phyloP scores from a whole-genome alignment of 129 eudicot genomes.

The Escallonia rubra region DNA sequence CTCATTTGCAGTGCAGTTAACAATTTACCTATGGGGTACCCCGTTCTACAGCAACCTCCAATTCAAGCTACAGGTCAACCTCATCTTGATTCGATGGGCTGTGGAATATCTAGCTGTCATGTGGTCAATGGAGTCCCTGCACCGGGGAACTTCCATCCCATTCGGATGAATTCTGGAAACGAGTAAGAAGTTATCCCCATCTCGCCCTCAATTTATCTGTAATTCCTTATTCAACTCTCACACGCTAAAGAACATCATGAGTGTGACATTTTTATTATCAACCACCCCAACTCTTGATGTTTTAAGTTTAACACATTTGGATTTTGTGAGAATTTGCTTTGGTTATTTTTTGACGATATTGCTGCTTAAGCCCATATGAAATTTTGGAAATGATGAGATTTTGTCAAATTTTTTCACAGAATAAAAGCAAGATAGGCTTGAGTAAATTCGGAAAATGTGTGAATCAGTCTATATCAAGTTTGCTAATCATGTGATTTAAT shows the following conservation, averaged over 20 bases:
- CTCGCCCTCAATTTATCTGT: background rate
- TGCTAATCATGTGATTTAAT: background rate
- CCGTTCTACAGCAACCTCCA: slow-evolving; percentile 83
- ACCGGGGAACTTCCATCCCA: slow-evolving; percentile 71
- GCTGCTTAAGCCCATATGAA: no score
- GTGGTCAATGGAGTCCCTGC: slow-evolving; percentile 98
- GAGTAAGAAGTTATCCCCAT: slow-evolving; percentile 39
- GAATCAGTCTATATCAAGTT: no score
- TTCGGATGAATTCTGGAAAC: slow-evolving; percentile 86
- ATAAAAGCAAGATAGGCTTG: no score
- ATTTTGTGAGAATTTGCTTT: no score
- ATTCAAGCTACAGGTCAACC: slow-evolving; percentile 77
- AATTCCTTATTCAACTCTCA: background rate
- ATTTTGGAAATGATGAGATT: no score
- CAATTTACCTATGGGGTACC: slow-evolving; percentile 98
- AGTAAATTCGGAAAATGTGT: no score
- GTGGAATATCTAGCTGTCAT: slow-evolving; percentile 73
- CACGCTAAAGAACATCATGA: background rate
- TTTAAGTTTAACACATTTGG: no score
- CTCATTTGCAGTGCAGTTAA: slow-evolving; percentile 78
- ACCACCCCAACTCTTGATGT: no score
- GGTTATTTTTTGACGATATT: no score
- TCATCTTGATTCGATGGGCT: slow-evolving; percentile 84
- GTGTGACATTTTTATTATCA: no score
- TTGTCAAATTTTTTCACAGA: no score